Evolutionary conservation across 257 asterid genomes (phyloP).

Genomic region (Solanum pennellii): DNA sequence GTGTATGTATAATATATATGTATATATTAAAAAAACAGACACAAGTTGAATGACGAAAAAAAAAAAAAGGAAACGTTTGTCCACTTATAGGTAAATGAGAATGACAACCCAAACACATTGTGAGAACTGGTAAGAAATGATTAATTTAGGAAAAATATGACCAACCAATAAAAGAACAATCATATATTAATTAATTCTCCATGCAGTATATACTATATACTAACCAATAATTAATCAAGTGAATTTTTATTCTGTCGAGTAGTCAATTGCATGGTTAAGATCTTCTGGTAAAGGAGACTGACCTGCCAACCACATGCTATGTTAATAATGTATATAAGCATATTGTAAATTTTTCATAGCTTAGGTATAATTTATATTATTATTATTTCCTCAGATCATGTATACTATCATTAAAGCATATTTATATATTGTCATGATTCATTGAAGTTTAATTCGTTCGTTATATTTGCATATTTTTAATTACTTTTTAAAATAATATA

Average conservation of each 20-base stretch:
- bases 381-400: background rate
- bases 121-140: background rate
- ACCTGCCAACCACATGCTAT: slow-evolving; percentile 21
- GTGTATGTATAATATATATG: too few relatives aligned
- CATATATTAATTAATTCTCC: background rate
- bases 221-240: background rate
- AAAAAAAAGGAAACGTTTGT: background rate
- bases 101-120: background rate
- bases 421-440: background rate
- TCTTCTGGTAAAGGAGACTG: slow-evolving; percentile 6
- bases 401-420: background rate
- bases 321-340: background rate
- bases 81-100: background rate
- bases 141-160: background rate
- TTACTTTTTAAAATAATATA: background rate
- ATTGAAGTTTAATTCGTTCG: background rate
- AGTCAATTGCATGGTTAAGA: background rate
- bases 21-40: background rate
- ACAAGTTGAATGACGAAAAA: background rate
- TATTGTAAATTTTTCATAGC: background rate
- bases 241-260: background rate
- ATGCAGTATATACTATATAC: background rate
- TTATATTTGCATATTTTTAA: background rate
- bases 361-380: background rate
- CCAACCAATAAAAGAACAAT: background rate